Percentiles rank a stretch among this genome's conserved stretches.
Conservation (phyloP, 257 asterid genomes). For the Solanum habrochaites region DNA sequence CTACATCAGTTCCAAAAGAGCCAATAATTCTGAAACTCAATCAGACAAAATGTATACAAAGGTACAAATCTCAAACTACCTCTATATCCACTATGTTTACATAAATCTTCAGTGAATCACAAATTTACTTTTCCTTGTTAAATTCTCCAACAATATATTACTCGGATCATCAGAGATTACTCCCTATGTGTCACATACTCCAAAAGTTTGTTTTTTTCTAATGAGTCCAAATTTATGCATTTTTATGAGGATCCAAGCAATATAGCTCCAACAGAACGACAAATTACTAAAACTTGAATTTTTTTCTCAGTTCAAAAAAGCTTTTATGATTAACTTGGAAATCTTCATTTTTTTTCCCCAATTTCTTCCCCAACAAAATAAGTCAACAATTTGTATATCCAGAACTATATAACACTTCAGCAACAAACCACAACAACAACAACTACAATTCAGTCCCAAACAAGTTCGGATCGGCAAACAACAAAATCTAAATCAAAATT, state of each 20-base stretch:
- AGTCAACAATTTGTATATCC: background rate
- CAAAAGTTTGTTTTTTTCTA: background rate
- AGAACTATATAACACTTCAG: background rate
- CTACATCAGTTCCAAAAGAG: background rate
- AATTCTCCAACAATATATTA: background rate
- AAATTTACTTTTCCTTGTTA: background rate
- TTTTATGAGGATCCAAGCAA: background rate
- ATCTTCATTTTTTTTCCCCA: background rate
- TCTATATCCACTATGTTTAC: background rate
- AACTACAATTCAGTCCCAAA: background rate
- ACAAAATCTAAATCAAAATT: background rate
- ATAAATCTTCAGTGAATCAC: background rate
- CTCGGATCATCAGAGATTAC: background rate
- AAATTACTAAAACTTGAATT: background rate
- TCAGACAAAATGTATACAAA: background rate
- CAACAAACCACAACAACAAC: background rate
- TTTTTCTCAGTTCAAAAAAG: background rate
- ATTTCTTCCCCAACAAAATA: background rate
- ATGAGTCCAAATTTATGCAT: background rate
- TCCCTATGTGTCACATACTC: background rate
- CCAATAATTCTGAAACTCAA: background rate
- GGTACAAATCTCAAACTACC: background rate
- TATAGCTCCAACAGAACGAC: background rate
- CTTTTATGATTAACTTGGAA: background rate
- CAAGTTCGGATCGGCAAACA: background rate